Evolutionary conservation across 2,329 filamentous ascomycete species (phyloP), one percentile per base, ranked within the genome.

Genomic region (Hyphodiscus sp.): DNA sequence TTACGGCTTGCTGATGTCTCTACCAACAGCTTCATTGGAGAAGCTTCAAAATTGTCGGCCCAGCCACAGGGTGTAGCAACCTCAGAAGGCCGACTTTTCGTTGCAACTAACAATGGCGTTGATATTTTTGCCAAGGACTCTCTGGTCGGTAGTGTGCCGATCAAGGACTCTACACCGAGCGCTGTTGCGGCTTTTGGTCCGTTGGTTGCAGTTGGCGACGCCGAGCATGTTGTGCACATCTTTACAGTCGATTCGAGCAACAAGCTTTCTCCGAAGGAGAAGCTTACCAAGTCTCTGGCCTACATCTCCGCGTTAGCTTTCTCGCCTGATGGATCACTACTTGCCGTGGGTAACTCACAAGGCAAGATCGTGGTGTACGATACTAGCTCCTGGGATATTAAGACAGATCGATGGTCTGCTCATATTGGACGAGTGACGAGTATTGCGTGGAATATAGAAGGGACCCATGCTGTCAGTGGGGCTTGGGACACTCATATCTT

Each of bases 401-500:
- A 87, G 47, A 94, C 89, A 8, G 91, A 96, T 70, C 77, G 85
- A 56, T 89, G 86, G 86, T 83, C 81, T 1, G 83, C 83, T 15
- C 86, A 89, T 64, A 87, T 84, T 1, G 84, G 79, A 8, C 78
- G 85, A 46, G 78, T 89, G 46, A 86, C 82, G 15, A 77, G 76
- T 46, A 76, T 89, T 52, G 76, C 85, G 15, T 99, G 94, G 94
- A 89, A 91, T 64, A 75, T 79, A 18, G 80, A 81, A 18, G 87
- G 86, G 13, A 86, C 85, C 20, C 87, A 91, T 67, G 85, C 91
- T 2, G 89, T 83, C 19, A 95, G 88, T 68, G 92, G 91, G 13
- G 86, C 83, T 45, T 74, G 99, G 48, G 94, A 99, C 69, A 96
- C 92, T 0, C 91, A 95, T 65, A 80, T 99, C 19, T 91, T 89